These are phyloP conservation scores for Jasminum sambac DNA, from an alignment of 257 asterid genomes.

Conservation along the genomic window DNA sequence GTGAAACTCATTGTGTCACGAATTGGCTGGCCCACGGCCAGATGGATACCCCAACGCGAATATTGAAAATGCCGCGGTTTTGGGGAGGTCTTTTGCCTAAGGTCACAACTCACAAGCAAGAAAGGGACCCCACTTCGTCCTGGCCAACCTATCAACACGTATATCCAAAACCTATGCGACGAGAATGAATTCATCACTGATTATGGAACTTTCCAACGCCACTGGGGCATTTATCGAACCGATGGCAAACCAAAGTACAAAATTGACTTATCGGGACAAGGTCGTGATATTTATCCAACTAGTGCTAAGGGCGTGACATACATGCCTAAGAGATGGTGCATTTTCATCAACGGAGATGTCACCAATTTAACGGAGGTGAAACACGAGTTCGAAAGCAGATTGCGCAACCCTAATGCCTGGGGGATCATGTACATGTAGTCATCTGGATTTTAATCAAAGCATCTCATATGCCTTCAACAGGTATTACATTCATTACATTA, in stretches of 20 bases:
- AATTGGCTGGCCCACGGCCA: slow-evolving; percentile 57
- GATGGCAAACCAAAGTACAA: slow-evolving; percentile 53
- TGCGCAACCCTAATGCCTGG: slow-evolving; percentile 33
- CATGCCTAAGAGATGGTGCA: slow-evolving; percentile 52
- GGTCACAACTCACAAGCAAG: slow-evolving; percentile 6
- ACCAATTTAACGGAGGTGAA: not conserved
- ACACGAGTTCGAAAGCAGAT: not conserved
- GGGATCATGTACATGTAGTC: slow-evolving; percentile 38
- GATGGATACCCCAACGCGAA: slow-evolving; percentile 39
- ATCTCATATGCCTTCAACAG: slow-evolving; percentile 41
- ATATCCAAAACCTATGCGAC: slow-evolving; percentile 32
- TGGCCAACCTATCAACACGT: slow-evolving; percentile 27
- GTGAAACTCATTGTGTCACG: slow-evolving; percentile 20
- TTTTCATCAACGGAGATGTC: slow-evolving; percentile 18
- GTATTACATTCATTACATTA: slow-evolving; percentile 29
- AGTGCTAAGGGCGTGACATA: slow-evolving; percentile 31
- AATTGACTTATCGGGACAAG: slow-evolving; percentile 47
- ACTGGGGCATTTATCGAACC: slow-evolving; percentile 46
- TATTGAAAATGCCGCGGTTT: slow-evolving; percentile 25
- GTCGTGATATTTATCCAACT: slow-evolving; percentile 34
- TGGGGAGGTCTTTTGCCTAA: slow-evolving; percentile 29
- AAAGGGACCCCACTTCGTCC: slow-evolving; percentile 52
- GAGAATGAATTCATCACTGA: slow-evolving; percentile 13
- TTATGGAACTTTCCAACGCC: slow-evolving; percentile 21
- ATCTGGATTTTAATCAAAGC: slow-evolving; percentile 1